Conservation (phyloP, 176 grass and related monocot genomes). For the Carex littledalei region DNA sequence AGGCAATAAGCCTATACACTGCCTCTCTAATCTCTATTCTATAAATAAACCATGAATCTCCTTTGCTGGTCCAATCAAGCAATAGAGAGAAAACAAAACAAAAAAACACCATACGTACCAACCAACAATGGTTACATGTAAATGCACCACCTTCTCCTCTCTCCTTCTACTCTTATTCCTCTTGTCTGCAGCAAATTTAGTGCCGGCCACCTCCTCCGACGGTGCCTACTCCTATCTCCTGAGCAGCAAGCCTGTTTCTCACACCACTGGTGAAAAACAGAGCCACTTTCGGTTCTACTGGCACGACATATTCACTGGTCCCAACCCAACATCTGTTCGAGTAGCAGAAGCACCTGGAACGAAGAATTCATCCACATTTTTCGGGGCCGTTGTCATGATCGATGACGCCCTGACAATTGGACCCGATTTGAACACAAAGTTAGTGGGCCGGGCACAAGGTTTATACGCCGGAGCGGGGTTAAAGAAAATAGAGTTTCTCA, state of each 20-base stretch:
- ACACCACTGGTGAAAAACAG: neutral
- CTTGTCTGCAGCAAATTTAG: neutral
- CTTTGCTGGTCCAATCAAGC: neutral
- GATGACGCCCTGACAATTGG: slow-evolving; percentile 60
- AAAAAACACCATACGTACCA: neutral
- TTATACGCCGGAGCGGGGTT: slow-evolving; percentile 45
- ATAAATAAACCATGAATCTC: neutral
- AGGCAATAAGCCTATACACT: neutral
- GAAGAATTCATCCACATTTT: slow-evolving; percentile 29
- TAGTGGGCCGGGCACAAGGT: slow-evolving; percentile 67
- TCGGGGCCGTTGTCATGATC: slow-evolving; percentile 53
- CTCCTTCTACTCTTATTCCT: neutral
- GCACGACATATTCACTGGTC: slow-evolving; percentile 44
- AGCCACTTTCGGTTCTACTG: slow-evolving; percentile 46
- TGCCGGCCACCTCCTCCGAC: neutral
- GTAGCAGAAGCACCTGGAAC: slow-evolving; percentile 33
- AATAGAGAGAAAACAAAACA: neutral
- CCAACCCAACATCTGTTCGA: slow-evolving; percentile 34
- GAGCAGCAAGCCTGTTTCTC: neutral
- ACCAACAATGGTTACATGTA: neutral
- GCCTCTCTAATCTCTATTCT: neutral
- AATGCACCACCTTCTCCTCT: neutral
- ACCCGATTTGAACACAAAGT: neutral
- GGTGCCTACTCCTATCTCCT: neutral
- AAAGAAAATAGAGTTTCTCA: slow-evolving; percentile 31